A percentile compares a stretch with the other conserved stretches of the same genome.
phyloP scores from a whole-genome alignment of 305 asterid genomes.

The Rubia balearica region DNA sequence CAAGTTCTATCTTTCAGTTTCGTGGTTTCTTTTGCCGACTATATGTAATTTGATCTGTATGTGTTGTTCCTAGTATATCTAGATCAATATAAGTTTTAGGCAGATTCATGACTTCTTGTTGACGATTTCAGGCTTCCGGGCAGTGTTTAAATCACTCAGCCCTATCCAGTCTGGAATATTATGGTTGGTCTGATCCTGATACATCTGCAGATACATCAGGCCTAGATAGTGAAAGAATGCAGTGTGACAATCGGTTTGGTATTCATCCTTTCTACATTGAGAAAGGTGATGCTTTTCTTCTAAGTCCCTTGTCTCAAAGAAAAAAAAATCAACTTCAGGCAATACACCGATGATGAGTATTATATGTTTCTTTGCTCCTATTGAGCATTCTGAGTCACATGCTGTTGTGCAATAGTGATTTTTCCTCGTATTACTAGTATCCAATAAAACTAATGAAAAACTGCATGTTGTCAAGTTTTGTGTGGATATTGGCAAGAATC shows the following conservation, averaged over 20 bases:
- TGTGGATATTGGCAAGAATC: neutral
- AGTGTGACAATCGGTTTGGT: slow-evolving; percentile 62
- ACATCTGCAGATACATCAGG: slow-evolving; percentile 28
- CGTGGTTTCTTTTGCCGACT: neutral
- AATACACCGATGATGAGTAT: neutral
- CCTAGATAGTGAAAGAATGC: slow-evolving; percentile 48
- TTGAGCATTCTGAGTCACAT: neutral
- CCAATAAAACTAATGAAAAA: neutral
- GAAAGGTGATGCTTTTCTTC: slow-evolving; percentile 46
- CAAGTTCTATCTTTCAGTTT: neutral
- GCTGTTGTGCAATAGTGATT: neutral
- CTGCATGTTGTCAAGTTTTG: neutral
- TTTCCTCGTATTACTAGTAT: neutral
- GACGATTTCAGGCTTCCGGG: slow-evolving; percentile 41
- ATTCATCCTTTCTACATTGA: slow-evolving; percentile 87
- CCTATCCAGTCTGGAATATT: slow-evolving; percentile 42
- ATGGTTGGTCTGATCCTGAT: slow-evolving; percentile 68
- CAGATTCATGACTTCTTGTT: neutral
- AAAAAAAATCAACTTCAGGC: neutral
- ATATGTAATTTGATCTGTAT: neutral
- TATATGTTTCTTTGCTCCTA: neutral
- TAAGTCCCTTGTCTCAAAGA: neutral
- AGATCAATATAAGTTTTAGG: neutral
- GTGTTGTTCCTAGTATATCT: neutral
- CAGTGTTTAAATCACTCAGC: slow-evolving; percentile 40